phyloP scores from a whole-genome alignment of 495 filamentous ascomycete species.

The Aspergillus homomorphus region DNA sequence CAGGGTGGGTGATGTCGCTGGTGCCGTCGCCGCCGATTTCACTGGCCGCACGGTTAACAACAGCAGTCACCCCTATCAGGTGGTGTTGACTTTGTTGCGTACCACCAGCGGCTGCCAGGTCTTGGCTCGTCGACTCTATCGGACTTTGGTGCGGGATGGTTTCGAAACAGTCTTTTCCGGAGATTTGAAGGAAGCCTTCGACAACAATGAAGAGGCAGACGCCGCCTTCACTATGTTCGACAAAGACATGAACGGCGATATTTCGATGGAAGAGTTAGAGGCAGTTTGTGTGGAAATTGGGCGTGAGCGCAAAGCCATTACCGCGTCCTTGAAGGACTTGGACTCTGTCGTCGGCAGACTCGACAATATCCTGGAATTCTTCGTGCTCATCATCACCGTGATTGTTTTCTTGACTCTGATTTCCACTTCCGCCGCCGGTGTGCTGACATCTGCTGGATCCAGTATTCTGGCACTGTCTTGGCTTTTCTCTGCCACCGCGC shows the following conservation, averaged over 20 bases:
- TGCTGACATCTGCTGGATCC: conserved; percentile 83
- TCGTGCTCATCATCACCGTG: conserved; percentile 72
- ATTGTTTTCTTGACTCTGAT: conserved; percentile 87
- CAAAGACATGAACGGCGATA: conserved; percentile 94
- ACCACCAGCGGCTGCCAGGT: conserved; percentile 75
- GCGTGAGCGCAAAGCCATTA: conserved; percentile 91
- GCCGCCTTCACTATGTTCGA: conserved; percentile 93
- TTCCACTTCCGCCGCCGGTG: conserved; percentile 80
- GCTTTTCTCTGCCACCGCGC: conserved; percentile 87
- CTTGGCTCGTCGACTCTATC: conserved; percentile 88
- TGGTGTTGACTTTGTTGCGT: conserved; percentile 68
- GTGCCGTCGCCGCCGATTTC: conserved; percentile 91
- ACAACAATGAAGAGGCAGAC: conserved; percentile 83
- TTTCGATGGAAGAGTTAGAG: conserved; percentile 93
- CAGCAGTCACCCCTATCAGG: conserved; percentile 80
- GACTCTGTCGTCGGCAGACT: conserved; percentile 94
- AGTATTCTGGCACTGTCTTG: conserved; percentile 83
- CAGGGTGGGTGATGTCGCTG: conserved; percentile 84
- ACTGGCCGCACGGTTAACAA: conserved; percentile 73
- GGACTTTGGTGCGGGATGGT: conserved; percentile 75
- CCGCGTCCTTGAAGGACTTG: conserved; percentile 88
- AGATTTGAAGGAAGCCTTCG: conserved; percentile 77
- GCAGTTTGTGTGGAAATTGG: conserved; percentile 93
- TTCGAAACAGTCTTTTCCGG: conserved; percentile 71
- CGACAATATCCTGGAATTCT: conserved; percentile 81